phyloP scores from a whole-genome alignment of 169 alveolate genomes.

The Plasmodium adleri region DNA sequence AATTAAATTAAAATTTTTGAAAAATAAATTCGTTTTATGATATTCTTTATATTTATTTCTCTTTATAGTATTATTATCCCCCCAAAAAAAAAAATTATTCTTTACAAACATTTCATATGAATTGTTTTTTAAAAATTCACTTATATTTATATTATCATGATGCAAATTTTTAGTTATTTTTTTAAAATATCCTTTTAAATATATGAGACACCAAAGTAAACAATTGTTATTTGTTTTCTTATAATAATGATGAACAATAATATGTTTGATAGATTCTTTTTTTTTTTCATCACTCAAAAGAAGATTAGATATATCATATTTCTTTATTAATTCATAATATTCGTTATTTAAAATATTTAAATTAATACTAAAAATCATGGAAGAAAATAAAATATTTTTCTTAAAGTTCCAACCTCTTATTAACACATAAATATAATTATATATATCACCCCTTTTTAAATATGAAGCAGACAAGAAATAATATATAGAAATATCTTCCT shows the following conservation, averaged over 20 bases:
- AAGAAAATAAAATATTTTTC: conserved; percentile 14
- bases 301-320: conserved; percentile 5
- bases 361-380: conserved; percentile 6
- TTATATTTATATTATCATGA: no score
- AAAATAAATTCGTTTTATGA: conserved; percentile 6
- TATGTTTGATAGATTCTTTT: background rate
- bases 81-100: no score
- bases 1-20: conserved; percentile 13
- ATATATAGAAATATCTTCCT: conserved; percentile 18
- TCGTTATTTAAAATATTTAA: conserved; percentile 15
- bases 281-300: background rate
- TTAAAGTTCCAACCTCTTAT: conserved; percentile 33
- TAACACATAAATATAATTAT: conserved; percentile 30
- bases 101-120: no score
- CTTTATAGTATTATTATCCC: background rate
- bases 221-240: conserved; percentile 32
- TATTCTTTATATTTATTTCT: background rate
- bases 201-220: conserved; percentile 34
- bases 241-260: background rate
- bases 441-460: conserved; percentile 43
- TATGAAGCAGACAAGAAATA: conserved; percentile 20
- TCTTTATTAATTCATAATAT: background rate
- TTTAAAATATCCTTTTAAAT: conserved; percentile 20
- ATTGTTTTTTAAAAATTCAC: no score
- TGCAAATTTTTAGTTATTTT: conserved; percentile 3